Conservation (phyloP, 345 rosid species). For the Nasturtium officinale region DNA sequence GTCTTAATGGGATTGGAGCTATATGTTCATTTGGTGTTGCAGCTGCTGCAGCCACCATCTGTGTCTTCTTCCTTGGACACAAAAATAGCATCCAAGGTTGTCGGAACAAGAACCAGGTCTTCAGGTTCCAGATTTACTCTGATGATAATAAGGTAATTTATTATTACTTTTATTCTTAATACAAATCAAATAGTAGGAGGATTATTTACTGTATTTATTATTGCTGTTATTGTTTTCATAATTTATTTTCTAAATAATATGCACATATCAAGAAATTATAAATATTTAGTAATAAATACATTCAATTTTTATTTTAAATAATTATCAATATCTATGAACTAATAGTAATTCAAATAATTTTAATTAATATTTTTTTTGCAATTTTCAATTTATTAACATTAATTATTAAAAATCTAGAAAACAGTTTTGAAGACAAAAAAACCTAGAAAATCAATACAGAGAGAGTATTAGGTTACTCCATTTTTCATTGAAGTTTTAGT, state of each 20-base stretch:
- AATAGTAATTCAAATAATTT: too few species aligned
- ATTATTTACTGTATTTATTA: not conserved
- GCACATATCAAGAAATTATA: too few species aligned
- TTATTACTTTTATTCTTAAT: not conserved
- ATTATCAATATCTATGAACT: too few species aligned
- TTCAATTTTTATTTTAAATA: too few species aligned
- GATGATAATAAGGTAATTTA: slow-evolving; percentile 89
- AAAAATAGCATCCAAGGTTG: slow-evolving; percentile 51
- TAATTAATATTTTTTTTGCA: too few species aligned
- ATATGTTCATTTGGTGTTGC: slow-evolving; percentile 94
- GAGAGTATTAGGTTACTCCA: too few species aligned
- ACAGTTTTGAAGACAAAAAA: too few species aligned
- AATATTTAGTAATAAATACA: too few species aligned
- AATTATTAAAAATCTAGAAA: too few species aligned
- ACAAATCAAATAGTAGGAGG: not conserved
- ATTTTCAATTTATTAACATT: too few species aligned
- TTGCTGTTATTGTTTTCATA: not conserved
- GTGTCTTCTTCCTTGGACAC: slow-evolving; percentile 65
- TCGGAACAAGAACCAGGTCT: slow-evolving; percentile 45
- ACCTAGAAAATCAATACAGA: too few species aligned
- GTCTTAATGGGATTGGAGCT: slow-evolving; percentile 90
- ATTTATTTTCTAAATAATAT: too few species aligned
- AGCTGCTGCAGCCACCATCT: slow-evolving; percentile 77
- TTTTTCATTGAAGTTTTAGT: not conserved
- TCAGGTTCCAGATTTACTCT: slow-evolving; percentile 68